Evolutionary conservation across 352 stramenopile species (phyloP).

Genomic region (Phytophthora podocarpi): DNA sequence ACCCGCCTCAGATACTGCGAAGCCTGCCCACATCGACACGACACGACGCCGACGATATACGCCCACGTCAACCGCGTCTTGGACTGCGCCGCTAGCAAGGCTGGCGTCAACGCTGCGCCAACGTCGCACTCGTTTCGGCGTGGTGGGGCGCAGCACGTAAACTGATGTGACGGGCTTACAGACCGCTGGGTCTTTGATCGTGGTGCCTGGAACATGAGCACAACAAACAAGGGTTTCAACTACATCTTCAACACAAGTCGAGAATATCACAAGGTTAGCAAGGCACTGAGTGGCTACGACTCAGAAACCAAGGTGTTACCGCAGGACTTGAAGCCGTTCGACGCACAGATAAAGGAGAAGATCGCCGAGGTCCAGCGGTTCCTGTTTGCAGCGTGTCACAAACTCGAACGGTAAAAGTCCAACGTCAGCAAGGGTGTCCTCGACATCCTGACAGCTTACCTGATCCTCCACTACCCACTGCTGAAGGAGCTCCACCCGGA

Average conservation of each 20-base stretch:
- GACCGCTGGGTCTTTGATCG: slow-evolving; percentile 16
- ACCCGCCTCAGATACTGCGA: too few species aligned
- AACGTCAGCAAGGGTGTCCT: neutral
- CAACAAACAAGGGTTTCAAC: slow-evolving; percentile 29
- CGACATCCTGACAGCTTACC: neutral
- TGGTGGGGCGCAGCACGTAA: slow-evolving; percentile 24
- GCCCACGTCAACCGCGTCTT: slow-evolving; percentile 28
- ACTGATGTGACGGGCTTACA: neutral
- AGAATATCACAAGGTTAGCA: neutral
- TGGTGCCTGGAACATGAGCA: slow-evolving; percentile 23
- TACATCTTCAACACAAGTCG: slow-evolving; percentile 1
- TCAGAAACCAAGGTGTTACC: neutral
- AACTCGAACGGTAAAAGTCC: neutral
- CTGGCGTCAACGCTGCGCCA: too few species aligned
- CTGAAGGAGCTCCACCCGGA: neutral
- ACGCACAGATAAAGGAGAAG: neutral
- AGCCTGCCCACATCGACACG: too few species aligned
- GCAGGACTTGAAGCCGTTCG: neutral
- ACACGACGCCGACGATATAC: neutral
- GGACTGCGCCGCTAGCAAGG: slow-evolving; percentile 5
- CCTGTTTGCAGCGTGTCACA: neutral
- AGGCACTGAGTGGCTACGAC: neutral
- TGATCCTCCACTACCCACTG: neutral
- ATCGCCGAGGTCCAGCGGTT: neutral
- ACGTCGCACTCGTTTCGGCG: slow-evolving; percentile 32